phyloP scores from a whole-genome alignment of 306 rosid genomes.

The Cucurbita ficifolia region DNA sequence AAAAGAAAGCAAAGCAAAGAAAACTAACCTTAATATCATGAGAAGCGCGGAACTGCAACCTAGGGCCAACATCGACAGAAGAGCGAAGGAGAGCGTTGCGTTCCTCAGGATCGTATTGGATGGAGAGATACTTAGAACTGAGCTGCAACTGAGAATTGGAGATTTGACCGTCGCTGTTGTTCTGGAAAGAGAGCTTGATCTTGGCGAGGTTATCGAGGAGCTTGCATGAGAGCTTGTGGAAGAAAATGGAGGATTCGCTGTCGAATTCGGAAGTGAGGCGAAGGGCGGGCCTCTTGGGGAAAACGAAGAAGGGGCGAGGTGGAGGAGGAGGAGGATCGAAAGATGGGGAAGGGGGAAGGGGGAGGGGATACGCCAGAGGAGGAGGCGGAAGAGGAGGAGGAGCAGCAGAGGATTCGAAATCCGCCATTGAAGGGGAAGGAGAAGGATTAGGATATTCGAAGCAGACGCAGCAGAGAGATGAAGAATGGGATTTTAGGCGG shows the following conservation, averaged over 20 bases:
- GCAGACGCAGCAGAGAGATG: neutral
- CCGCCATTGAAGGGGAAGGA: neutral
- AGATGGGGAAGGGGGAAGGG: slow-evolving; percentile 9
- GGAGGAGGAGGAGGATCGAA: neutral
- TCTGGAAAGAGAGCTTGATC: slow-evolving; percentile 53
- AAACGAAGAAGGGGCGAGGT: slow-evolving; percentile 19
- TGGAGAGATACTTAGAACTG: slow-evolving; percentile 45
- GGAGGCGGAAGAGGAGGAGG: neutral
- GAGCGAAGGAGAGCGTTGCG: slow-evolving; percentile 44
- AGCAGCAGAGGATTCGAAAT: neutral
- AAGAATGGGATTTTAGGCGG: neutral
- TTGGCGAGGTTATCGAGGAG: slow-evolving; percentile 59
- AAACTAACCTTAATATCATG: slow-evolving; percentile 62
- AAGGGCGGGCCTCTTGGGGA: slow-evolving; percentile 40
- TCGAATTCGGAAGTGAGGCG: slow-evolving; percentile 77
- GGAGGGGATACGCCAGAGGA: neutral
- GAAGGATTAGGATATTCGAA: neutral
- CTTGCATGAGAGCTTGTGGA: slow-evolving; percentile 75
- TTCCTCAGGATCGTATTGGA: slow-evolving; percentile 54
- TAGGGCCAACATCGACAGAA: slow-evolving; percentile 50
- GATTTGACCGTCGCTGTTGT: slow-evolving; percentile 41
- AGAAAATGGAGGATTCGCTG: slow-evolving; percentile 58
- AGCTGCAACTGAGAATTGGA: slow-evolving; percentile 51
- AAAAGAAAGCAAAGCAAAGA: neutral
- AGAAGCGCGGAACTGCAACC: slow-evolving; percentile 36